A percentile compares a stretch with the other conserved stretches of the same genome.
Evolutionary conservation across 495 filamentous ascomycete species (phyloP).

Genomic region (Penicillium ucsense): DNA sequence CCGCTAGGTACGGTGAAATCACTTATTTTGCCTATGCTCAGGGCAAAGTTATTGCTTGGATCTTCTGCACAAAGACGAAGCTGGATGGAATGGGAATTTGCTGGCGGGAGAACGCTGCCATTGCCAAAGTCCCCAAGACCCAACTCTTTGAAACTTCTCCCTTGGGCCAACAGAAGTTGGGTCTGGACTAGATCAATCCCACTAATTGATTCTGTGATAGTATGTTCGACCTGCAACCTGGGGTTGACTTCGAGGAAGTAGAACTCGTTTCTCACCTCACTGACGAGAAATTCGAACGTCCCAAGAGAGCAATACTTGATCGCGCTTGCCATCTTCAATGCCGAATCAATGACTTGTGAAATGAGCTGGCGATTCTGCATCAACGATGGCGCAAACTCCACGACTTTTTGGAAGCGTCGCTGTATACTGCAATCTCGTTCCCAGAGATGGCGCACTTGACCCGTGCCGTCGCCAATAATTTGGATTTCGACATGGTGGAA

Average conservation of each 20-base stretch:
- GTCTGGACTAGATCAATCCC: slow-evolving; percentile 46
- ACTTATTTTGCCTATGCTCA: slow-evolving; percentile 49
- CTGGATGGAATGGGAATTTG: slow-evolving; percentile 39
- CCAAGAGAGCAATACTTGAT: slow-evolving; percentile 46
- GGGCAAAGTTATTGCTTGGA: slow-evolving; percentile 38
- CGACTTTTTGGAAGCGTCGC: slow-evolving; percentile 46
- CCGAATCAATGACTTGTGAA: slow-evolving; percentile 27
- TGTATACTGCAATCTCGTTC: slow-evolving; percentile 54
- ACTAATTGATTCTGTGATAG: slow-evolving; percentile 44
- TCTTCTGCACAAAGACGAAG: slow-evolving; percentile 51
- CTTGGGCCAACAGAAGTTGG: slow-evolving; percentile 47
- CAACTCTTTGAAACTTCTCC: slow-evolving; percentile 29
- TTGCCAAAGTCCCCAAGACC: slow-evolving; percentile 24
- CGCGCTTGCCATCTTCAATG: slow-evolving; percentile 30
- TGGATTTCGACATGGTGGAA: slow-evolving; percentile 52
- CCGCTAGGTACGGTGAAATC: slow-evolving; percentile 44
- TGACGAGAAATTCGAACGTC: slow-evolving; percentile 54
- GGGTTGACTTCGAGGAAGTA: slow-evolving; percentile 62
- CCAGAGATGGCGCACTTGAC: slow-evolving; percentile 41
- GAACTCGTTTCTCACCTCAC: slow-evolving; percentile 43
- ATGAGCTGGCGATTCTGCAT: slow-evolving; percentile 28
- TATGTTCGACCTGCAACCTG: slow-evolving; percentile 47
- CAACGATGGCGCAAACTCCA: slow-evolving; percentile 39
- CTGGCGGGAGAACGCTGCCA: slow-evolving; percentile 19
- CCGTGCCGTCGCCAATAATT: slow-evolving; percentile 45